Evolutionary conservation across 2,329 filamentous ascomycete species (phyloP).

Genomic region (Magnaporthiopsis incrustans): DNA sequence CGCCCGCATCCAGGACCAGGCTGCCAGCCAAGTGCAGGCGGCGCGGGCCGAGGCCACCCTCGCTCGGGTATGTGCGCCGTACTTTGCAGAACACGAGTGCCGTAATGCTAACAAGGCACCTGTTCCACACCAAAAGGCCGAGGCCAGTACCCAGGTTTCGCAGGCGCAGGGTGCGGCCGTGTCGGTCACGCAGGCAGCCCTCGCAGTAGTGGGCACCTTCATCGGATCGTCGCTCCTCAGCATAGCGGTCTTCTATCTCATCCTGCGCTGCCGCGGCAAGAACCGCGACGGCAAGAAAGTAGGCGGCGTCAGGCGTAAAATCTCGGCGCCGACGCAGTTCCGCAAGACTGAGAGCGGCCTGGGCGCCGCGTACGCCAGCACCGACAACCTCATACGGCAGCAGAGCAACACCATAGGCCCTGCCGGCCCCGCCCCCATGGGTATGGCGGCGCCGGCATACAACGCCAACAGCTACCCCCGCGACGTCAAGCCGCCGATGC

Average conservation of each 20-base stretch:
- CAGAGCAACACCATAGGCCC: neutral
- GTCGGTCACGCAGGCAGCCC: constrained; percentile 31
- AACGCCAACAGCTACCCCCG: constrained; percentile 13
- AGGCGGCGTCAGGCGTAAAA: constrained; percentile 4
- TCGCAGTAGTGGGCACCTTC: constrained; percentile 33
- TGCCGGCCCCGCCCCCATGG: neutral
- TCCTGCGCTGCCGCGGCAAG: constrained; percentile 21
- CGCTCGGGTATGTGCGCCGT: constrained; percentile 18
- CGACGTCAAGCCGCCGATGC: constrained; percentile 20
- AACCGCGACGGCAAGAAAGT: neutral
- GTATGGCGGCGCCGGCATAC: neutral
- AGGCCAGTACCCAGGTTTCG: constrained; percentile 23
- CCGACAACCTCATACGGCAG: constrained; percentile 9
- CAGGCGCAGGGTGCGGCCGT: constrained; percentile 29
- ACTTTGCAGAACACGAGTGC: too few species aligned
- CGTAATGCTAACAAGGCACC: too few species aligned
- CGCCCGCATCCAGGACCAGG: constrained; percentile 15
- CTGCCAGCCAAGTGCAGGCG: constrained; percentile 19
- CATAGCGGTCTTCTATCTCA: constrained; percentile 27
- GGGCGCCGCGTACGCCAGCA: constrained; percentile 2
- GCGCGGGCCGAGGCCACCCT: constrained; percentile 24
- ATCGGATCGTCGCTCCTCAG: constrained; percentile 33
- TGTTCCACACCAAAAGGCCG: constrained; percentile 13
- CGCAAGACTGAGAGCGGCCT: constrained; percentile 13
- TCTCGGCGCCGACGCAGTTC: constrained; percentile 16